These are phyloP conservation scores for Magnusiomyces paraingens DNA, from an alignment of 1,139 yeast genomes.

Conservation along the genomic window DNA sequence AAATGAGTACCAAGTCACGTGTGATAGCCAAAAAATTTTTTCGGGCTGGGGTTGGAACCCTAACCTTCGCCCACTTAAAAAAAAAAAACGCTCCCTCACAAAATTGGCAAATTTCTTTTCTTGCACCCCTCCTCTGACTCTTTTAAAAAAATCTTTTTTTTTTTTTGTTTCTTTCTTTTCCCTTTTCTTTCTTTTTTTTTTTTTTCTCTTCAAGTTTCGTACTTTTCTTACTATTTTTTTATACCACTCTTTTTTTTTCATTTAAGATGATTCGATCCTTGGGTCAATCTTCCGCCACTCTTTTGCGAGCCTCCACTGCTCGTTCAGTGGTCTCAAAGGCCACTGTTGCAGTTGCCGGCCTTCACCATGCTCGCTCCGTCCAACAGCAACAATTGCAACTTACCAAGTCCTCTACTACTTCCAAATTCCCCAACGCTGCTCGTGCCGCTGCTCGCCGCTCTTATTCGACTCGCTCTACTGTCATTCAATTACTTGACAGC, in stretches of 20 bases:
- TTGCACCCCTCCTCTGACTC: not conserved
- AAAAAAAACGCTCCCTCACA: too few species aligned
- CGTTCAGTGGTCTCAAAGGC: not conserved
- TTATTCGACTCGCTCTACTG: conserved; percentile 81
- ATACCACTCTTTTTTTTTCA: not conserved
- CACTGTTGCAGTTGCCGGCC: conserved; percentile 6
- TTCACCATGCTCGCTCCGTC: not conserved
- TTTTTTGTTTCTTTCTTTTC: not conserved
- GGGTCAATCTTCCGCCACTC: conserved; percentile 12
- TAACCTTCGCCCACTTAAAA: too few species aligned
- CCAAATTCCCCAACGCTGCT: conserved; percentile 5
- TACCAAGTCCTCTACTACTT: not conserved
- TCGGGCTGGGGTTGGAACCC: too few species aligned
- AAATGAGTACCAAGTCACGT: too few species aligned
- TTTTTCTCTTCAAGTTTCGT: not conserved
- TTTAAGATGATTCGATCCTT: conserved; percentile 14
- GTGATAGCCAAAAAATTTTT: too few species aligned
- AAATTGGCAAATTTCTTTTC: not conserved
- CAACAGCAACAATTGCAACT: not conserved
- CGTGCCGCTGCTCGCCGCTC: not conserved
- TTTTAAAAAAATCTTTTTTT: not conserved
- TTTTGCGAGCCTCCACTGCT: conserved; percentile 7
- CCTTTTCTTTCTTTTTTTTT: not conserved
- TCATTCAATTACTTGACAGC: conserved; percentile 86
- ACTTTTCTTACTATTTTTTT: not conserved